A percentile compares a stretch with the other conserved stretches of the same genome.
Evolutionary conservation across 2,329 filamentous ascomycete species (phyloP).

Genomic region (Aspergillus sp.): DNA sequence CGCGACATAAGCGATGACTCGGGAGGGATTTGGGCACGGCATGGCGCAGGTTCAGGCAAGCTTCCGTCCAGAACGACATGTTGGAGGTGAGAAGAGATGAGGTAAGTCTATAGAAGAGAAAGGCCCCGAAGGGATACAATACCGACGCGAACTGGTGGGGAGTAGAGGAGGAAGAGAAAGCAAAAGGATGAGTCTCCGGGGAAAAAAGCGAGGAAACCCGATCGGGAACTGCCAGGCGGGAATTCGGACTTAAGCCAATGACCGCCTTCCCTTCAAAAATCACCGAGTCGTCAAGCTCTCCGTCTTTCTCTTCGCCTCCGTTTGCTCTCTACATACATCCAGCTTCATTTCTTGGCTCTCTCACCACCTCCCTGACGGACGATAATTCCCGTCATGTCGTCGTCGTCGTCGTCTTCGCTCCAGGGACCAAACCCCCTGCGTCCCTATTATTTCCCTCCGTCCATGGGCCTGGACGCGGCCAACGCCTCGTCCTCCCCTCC

Average conservation of each 20-base stretch:
- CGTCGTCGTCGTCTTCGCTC: constrained; percentile 36
- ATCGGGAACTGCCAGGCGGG: constrained; percentile 16
- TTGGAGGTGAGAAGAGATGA: background rate
- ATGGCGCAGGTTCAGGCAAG: constrained; percentile 30
- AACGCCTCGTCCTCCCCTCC: constrained; percentile 34
- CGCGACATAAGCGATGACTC: constrained; percentile 45
- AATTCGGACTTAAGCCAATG: constrained; percentile 17
- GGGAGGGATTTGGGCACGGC: constrained; percentile 60
- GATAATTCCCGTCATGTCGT: background rate
- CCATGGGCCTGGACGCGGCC: constrained; percentile 57
- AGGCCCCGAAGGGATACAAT: background rate
- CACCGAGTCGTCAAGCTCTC: background rate
- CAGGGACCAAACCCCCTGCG: constrained; percentile 58
- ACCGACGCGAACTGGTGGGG: background rate
- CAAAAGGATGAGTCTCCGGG: background rate
- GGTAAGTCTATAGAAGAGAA: constrained; percentile 3
- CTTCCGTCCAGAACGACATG: constrained; percentile 35
- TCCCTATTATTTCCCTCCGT: constrained; percentile 63
- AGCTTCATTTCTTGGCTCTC: background rate
- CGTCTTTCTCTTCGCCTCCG: constrained; percentile 5
- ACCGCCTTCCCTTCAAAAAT: background rate
- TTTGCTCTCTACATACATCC: background rate
- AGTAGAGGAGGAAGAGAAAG: background rate
- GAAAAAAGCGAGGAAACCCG: constrained; percentile 5
- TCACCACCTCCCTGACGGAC: background rate